These are phyloP conservation scores for Trametes hirsuta DNA, from an alignment of 1,284 basidiomycete species.

Conservation along the genomic window DNA sequence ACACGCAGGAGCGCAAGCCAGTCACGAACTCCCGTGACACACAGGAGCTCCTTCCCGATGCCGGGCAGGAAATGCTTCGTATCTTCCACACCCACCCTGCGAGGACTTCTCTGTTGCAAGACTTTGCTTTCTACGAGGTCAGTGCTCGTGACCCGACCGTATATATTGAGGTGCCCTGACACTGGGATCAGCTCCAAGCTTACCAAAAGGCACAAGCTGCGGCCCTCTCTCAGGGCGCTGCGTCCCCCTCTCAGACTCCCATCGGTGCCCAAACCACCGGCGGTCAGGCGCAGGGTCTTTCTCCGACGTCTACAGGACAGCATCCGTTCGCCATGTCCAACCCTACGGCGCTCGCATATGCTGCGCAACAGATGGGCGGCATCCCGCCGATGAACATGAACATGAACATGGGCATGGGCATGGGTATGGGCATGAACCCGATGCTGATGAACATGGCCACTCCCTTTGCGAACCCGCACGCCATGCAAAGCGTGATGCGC, in stretches of 20 bases:
- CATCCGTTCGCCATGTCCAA: conserved; percentile 55
- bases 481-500: conserved; percentile 84
- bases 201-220: conserved; percentile 63
- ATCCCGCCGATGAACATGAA: conserved; percentile 61
- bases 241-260: conserved; percentile 38
- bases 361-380: conserved; percentile 50
- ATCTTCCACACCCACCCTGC: conserved; percentile 93
- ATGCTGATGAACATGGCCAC: conserved; percentile 62
- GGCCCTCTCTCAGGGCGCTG: conserved; percentile 38
- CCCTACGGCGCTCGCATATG: conserved; percentile 48
- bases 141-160: conserved; percentile 16
- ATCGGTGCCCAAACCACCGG: conserved; percentile 27
- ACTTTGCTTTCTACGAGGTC: conserved; percentile 94
- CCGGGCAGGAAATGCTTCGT: conserved; percentile 91
- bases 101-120: conserved; percentile 89
- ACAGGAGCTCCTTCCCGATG: conserved; percentile 91
- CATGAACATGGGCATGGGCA: conserved; percentile 43
- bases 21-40: conserved; percentile 94
- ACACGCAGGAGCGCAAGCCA: conserved; percentile 95
- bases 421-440: conserved; percentile 49
- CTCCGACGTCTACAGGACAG: conserved; percentile 44
- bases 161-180: background rate
- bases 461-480: conserved; percentile 61
- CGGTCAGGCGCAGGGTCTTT: conserved; percentile 35
- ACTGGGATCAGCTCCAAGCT: conserved; percentile 64